Evolutionary conservation across 2,329 filamentous ascomycete species (phyloP), one percentile per base, ranked within the genome.

Genomic region (Xylariaceae sp.): DNA sequence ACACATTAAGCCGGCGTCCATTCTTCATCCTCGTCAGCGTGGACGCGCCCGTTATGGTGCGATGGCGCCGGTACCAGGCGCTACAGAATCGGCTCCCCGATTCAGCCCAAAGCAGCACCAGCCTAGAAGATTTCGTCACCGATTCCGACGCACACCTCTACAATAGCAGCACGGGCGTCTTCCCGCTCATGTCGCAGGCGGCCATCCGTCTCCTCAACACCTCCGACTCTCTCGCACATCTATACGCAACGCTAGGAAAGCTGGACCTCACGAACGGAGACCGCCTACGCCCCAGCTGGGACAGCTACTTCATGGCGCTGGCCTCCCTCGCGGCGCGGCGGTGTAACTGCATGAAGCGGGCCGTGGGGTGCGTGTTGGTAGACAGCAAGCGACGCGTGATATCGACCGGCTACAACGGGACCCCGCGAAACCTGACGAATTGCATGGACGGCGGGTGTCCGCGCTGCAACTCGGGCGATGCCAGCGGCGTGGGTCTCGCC

Each of bases 291-390:
- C 94, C 94, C 0, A 86, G 83, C 46, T 99, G 94, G 94, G 94
- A 99, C 72, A 86, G 88, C 65, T 99, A 99, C 75, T 99, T 99
- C 69, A 99, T 99, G 94, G 84, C 89, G 39, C 78, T 99, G n/a
- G 92, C 94, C 5, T 90, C 88, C 32, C 83, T 99, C 45, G 94
- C 94, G 7, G 89, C 92, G 0, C 87, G 90, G 63, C 83, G 94
- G 60, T 90, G 86, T 67, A 99, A 99, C 72, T 99, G 94, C 76
- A 99, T 99, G 94, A 96, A 97, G 74, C 82, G 94, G 29, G 85
- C 92, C 60, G 94, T 99, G 1, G 94, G 94, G 7, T 96, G 92
- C 72, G 94, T 97, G 6, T 79, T 99, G 9, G 92, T 97, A 32
- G 77, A 77, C 55, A 80, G 87, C 59, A 86, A 91, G 67, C 86